phyloP scores from a whole-genome alignment of 163 green algal genomes.

The Prototheca wickerhamii region DNA sequence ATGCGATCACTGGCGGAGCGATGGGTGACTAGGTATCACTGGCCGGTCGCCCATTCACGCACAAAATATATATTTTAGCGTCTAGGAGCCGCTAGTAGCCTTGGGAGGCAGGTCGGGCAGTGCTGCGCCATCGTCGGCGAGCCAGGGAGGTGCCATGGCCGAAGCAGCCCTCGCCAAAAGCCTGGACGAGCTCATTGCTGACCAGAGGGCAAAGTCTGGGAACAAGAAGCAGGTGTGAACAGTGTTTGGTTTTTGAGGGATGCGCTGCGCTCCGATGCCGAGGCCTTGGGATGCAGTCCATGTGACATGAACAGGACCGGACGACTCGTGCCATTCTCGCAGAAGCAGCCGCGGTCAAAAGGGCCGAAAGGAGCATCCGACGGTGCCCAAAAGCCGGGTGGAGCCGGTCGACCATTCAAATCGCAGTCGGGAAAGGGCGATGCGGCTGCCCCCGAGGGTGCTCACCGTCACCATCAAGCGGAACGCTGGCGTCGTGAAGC shows the following conservation, averaged over 20 bases:
- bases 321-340: background rate
- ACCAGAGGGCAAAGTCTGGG: constrained; percentile 17
- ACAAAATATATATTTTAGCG: no score
- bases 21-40: no score
- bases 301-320: background rate
- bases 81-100: no score
- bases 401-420: no score
- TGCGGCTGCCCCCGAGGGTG: background rate
- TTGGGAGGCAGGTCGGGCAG: no score
- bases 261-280: background rate
- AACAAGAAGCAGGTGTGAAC: background rate
- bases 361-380: no score
- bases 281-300: background rate
- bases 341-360: no score
- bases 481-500: background rate
- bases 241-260: background rate
- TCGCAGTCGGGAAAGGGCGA: background rate
- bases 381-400: no score
- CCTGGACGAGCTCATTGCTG: constrained; percentile 32
- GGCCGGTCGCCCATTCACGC: no score
- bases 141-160: constrained; percentile 9
- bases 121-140: no score
- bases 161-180: constrained; percentile 27
- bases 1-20: no score
- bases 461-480: background rate